These are phyloP conservation scores for Persicaria maculosa DNA, from an alignment of 148 eudicot species.

Conservation along the genomic window DNA sequence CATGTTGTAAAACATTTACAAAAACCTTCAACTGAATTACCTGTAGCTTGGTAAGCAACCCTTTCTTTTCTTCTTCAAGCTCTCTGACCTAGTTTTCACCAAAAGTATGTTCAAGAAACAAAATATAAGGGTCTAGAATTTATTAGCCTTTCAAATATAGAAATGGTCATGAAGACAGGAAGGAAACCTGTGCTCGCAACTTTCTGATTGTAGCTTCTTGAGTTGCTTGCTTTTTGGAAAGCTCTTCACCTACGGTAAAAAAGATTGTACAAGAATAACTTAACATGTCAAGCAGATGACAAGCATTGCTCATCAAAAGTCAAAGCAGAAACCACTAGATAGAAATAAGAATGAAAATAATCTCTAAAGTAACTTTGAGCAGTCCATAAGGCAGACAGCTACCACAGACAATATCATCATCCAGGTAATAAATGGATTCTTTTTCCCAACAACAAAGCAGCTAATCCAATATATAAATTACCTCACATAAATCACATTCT, in stretches of 20 bases:
- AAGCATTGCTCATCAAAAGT: not conserved
- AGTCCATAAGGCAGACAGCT: not conserved
- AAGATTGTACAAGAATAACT: not conserved
- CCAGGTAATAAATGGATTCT: not conserved
- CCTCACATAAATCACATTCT: not conserved
- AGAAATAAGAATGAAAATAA: not conserved
- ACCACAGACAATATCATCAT: not conserved
- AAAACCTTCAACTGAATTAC: conserved; percentile 29
- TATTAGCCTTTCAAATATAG: conserved; percentile 3
- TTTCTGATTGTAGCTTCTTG: conserved; percentile 92
- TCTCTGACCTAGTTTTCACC: conserved; percentile 84
- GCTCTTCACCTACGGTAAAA: conserved; percentile 68
- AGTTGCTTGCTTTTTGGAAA: conserved; percentile 97
- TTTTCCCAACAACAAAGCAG: not conserved
- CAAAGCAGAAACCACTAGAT: not conserved
- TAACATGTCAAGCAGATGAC: not conserved
- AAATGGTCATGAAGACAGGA: conserved; percentile 11
- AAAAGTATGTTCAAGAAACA: conserved; percentile 14
- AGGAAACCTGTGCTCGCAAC: conserved; percentile 82
- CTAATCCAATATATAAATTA: not conserved
- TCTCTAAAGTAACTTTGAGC: too few species aligned
- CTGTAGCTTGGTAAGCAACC: conserved; percentile 75
- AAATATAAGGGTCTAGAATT: conserved; percentile 15
- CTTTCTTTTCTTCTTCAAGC: conserved; percentile 98
- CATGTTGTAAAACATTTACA: not conserved